Base-by-base conservation (phyloP, 2,329 filamentous ascomycete genomes). In the Lecanicillium sp. region DNA sequence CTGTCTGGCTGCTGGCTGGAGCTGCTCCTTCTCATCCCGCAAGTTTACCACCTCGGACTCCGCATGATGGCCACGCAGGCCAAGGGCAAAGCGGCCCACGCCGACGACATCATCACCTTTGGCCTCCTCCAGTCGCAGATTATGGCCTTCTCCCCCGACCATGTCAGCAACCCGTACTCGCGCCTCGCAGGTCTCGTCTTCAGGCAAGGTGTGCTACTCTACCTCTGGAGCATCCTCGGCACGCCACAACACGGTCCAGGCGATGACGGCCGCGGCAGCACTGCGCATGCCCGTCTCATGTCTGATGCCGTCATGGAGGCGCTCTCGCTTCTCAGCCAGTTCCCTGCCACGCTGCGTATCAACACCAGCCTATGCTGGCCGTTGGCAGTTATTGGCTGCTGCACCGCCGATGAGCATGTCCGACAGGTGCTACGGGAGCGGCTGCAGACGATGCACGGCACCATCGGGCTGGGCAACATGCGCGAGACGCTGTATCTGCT, bases 381-480 rank as follows among this genome's bases (percentile, higher is more conserved):
- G 1, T 52, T 69, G 21, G 59, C 63, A 2, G 61, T 69, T 2
- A 60, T 69, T 2, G 67, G 67, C 3, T 68, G 64, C 15, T 67
- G 66, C 24, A 61, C 65, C 0, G 54, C 55, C 0, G 59, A 69
- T 30, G 56, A 56, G 0, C 57, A 61, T 3, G 65, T 70, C 4
- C 66, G 67, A 2, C 60, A 64, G 6, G 56, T 67, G 0, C 49
- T 73, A 6, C 58, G 63, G 3, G 50, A 51, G 5, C 58, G 70
- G 2, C 48, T 69, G 2, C 57, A 61, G 24, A 56, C 54, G 1
- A 69, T 68, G 63, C 51, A 64, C 14, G 51, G 56, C 10, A 58
- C 58, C 0, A 70, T 73, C 36, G 70, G 70, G 0, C 54, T 74
- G 3, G 71, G 71, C 0, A 74, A 74, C 42, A 72, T 73, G 61